Evolutionary conservation across 2,329 filamentous ascomycete species (phyloP).

Genomic region (Neocucurbitaria cava): DNA sequence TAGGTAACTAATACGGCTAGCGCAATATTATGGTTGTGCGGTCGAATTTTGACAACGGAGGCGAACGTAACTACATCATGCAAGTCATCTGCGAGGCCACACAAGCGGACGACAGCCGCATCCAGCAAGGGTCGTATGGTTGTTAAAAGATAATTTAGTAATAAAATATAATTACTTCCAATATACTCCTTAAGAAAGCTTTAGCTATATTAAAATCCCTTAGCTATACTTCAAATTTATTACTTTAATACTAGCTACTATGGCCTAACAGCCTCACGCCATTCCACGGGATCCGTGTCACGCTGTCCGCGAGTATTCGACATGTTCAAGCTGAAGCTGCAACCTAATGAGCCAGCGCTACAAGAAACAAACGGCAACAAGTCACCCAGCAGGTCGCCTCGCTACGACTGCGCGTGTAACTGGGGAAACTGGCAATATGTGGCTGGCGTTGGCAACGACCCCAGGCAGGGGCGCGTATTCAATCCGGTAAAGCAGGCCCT

Average conservation of each 20-base stretch:
- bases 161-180: too few relatives aligned
- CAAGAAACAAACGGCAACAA: conserved; percentile 47
- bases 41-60: conserved; percentile 98
- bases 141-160: too few relatives aligned
- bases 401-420: conserved; percentile 77
- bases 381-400: conserved; percentile 45
- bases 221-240: too few relatives aligned
- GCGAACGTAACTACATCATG: conserved; percentile 99
- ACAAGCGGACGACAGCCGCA: conserved; percentile 86
- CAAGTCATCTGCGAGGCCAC: conserved; percentile 99
- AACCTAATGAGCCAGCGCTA: conserved; percentile 39
- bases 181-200: too few relatives aligned
- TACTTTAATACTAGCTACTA: too few relatives aligned
- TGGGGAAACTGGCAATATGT: conserved; percentile 89
- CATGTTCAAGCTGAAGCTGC: conserved; percentile 45
- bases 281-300: too few relatives aligned
- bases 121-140: conserved; percentile 95
- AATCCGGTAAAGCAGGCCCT: conserved; percentile 83
- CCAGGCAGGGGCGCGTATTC: conserved; percentile 74
- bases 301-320: too few relatives aligned
- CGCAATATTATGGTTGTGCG: too few relatives aligned
- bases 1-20: too few relatives aligned
- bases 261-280: too few relatives aligned
- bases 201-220: too few relatives aligned
- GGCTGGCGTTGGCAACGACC: conserved; percentile 80